Base-by-base conservation (phyloP, 495 filamentous ascomycete species). In the Apiosordaria backusii region DNA sequence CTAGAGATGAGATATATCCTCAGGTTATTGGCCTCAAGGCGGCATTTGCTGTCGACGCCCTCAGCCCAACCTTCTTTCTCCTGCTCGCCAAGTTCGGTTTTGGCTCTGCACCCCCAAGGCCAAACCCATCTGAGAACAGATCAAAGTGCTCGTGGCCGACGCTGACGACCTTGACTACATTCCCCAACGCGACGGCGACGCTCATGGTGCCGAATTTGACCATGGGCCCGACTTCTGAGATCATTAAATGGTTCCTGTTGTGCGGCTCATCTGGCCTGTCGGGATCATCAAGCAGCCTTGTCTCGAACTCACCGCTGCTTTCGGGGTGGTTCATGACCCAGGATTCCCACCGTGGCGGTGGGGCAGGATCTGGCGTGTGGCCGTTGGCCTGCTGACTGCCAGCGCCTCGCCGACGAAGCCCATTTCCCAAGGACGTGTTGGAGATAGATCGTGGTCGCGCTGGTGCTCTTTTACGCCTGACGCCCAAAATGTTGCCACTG, bases 101-200 rank as follows among this genome's bases (percentile, higher is more conserved):
- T 13, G 22, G 16, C 16, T 24, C 57, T 22, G 4, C 21, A 55
- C 53, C 70, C 59, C 74, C 35, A 0, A 74, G 16, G 68, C 75
- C 16, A 71, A 67, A 57, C 13, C 68, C 65, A 27, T 71, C 67
- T n/a, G 71, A 69, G 4, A 64, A 63, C n/a, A 71, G 71, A 57
- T 80, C 85, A 71, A 86, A 89, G 52, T 84, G 76, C 71, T 88
- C 88, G 65, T 86, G 83, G 24, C 87, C 87, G 6, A 87, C 76
- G 27, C 80, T 84, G 35, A 91, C 77, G 26, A 91, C 72, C 74
- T 90, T 91, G 66, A 91, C 81, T 1, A 83, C 79, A 63, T 90
- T 88, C 9, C 88, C 90, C 45, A 90, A 84, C 0, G 82, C 88
- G 1, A 92, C 81, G 1, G 86, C 89, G 16, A 90, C 79, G 57